A percentile compares a stretch with the other conserved stretches of the same genome.
phyloP scores from a whole-genome alignment of 441 rosid species.

The Corymbia citriodora region DNA sequence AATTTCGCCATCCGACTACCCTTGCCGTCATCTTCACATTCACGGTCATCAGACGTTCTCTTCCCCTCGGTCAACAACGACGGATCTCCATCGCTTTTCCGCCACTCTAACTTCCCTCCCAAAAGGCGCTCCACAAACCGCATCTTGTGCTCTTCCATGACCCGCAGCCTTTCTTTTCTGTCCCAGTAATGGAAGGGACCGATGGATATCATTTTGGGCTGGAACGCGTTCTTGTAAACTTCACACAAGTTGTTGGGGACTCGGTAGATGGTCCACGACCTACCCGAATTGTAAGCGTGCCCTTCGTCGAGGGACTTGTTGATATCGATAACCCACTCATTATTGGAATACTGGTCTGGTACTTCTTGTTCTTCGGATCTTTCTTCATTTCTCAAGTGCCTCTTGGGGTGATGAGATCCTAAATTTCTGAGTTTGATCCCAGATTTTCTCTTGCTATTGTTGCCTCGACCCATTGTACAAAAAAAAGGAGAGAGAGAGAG shows the following conservation, averaged over 20 bases:
- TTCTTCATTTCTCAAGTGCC: not conserved
- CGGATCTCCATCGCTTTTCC: not conserved
- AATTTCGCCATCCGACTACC: not conserved
- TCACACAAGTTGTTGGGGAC: not conserved
- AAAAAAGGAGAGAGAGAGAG: too few relatives aligned
- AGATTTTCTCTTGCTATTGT: not conserved
- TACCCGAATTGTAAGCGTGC: not conserved
- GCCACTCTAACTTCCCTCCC: not conserved
- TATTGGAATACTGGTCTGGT: not conserved
- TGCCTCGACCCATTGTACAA: not conserved
- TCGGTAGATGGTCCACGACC: not conserved
- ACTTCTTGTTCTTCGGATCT: not conserved
- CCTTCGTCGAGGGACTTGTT: not conserved
- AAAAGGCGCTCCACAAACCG: not conserved
- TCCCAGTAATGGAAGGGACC: not conserved
- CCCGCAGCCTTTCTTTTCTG: not conserved
- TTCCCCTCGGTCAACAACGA: not conserved
- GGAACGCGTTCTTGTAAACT: not conserved
- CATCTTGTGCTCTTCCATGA: constrained; percentile 4
- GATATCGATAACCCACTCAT: not conserved
- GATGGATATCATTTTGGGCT: not conserved
- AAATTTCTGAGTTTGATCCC: not conserved
- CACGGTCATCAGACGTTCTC: not conserved
- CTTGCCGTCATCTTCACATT: not conserved
- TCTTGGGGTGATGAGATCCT: not conserved